Evolutionary conservation across 140 eudicot genomes (phyloP), one percentile per base, ranked within the genome.

Genomic region (Ambrosia hybrid): DNA sequence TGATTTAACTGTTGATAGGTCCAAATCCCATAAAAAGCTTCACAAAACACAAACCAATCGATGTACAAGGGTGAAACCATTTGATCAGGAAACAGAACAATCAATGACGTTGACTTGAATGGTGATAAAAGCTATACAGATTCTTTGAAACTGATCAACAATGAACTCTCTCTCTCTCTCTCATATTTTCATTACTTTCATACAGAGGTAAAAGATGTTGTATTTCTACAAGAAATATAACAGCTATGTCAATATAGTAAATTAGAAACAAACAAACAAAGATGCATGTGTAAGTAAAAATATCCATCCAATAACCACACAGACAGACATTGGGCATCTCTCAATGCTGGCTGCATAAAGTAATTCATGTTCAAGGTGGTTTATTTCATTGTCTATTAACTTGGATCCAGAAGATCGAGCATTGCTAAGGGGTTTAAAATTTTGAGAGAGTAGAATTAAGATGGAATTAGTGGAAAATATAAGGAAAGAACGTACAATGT

Each of bases 401-500:
- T 21, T 21, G 26, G 26, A 21, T 21, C 26, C 26, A 21, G 26
- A 21, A 21, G 26, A 21, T 21, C 26, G 26, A 21, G 26, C 26
- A 21, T 21, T 21, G 26, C 26, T 21, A 21, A 21, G 26, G 26
- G 26, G 26, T 21, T 21, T 21, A 21, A 21, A 21, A 21, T 21
- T 21, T 21, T 21, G 26, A 21, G 26, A 21, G 26, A 21, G 26
- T 21, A 21, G 26, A 21, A 21, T 21, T 21, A 21, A 21, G 26
- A 21, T 21, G 26, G 26, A 30, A 30, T 7, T 41, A 41, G 48
- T 4, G 30, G 5, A 53, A 0, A 2, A 9, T 9, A 6, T 53
- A 30, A 33, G 10, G 66, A 60, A 11, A 12, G 66, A 33, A 60
- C 12, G 2, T 85, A 92, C 98, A 70, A 14, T 84, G 64, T 80